Percentiles rank a stretch among this genome's conserved stretches.
Evolutionary conservation across 2,329 filamentous ascomycete species (phyloP).

Genomic region (Epichloe brachyelytri): DNA sequence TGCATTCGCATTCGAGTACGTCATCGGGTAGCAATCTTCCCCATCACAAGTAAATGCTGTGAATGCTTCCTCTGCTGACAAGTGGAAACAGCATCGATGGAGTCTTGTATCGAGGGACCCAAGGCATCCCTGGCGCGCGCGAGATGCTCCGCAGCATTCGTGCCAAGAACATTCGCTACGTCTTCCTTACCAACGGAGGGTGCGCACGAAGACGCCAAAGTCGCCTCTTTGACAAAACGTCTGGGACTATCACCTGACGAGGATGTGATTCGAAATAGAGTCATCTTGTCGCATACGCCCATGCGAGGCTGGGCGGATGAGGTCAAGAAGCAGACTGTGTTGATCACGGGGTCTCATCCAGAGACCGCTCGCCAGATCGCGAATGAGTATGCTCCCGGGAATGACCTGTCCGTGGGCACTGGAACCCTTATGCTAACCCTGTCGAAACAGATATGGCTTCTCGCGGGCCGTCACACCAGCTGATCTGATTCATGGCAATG

Average conservation of each 20-base stretch:
- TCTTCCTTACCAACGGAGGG: slow-evolving; percentile 95
- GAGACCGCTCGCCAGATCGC: slow-evolving; percentile 60
- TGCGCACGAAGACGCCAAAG: slow-evolving; percentile 49
- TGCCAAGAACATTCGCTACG: slow-evolving; percentile 69
- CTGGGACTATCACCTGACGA: slow-evolving; percentile 19
- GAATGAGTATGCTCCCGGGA: slow-evolving; percentile 32
- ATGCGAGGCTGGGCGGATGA: slow-evolving; percentile 44
- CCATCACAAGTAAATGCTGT: not conserved
- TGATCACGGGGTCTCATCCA: slow-evolving; percentile 60
- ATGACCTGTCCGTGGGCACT: no score
- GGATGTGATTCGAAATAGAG: slow-evolving; percentile 20
- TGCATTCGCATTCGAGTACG: slow-evolving; percentile 26
- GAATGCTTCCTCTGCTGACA: not conserved
- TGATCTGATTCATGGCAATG: slow-evolving; percentile 65
- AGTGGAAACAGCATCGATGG: slow-evolving; percentile 58
- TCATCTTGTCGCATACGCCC: slow-evolving; percentile 81
- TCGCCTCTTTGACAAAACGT: slow-evolving; percentile 20
- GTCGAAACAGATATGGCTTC: slow-evolving; percentile 50
- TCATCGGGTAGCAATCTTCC: not conserved
- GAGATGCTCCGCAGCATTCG: slow-evolving; percentile 63
- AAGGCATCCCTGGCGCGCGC: slow-evolving; percentile 65
- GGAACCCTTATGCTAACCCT: not conserved
- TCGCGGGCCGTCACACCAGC: slow-evolving; percentile 71
- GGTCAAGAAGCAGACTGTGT: slow-evolving; percentile 40
- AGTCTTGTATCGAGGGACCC: slow-evolving; percentile 75